These are phyloP conservation scores for Cyphellophora attinorum DNA, from an alignment of 2,329 filamentous ascomycete species.

Conservation along the genomic window DNA sequence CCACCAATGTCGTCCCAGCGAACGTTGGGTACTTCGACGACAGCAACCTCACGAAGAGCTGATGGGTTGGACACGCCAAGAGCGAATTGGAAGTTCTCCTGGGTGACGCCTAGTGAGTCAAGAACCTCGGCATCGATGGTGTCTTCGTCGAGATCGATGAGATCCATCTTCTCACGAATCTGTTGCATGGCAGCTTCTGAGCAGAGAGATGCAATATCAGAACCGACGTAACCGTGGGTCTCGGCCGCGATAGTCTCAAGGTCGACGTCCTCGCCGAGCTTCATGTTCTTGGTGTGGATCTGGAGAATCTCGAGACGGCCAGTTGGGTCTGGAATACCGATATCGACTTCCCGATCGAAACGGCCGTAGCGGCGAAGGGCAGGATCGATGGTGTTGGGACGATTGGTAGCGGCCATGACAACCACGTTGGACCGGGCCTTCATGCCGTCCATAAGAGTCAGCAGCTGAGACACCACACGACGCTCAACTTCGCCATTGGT, in stretches of 20 bases:
- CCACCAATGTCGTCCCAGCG: slow-evolving; percentile 99
- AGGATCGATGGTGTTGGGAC: slow-evolving; percentile 96
- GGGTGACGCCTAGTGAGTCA: slow-evolving; percentile 94
- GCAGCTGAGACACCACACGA: slow-evolving; percentile 92
- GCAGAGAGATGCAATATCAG: slow-evolving; percentile 94
- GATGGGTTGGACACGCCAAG: slow-evolving; percentile 98
- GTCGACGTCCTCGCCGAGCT: slow-evolving; percentile 92
- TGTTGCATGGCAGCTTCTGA: slow-evolving; percentile 99
- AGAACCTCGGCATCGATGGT: slow-evolving; percentile 98
- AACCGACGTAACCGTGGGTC: slow-evolving; percentile 98
- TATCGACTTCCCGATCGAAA: slow-evolving; percentile 98
- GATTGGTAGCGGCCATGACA: slow-evolving; percentile 98
- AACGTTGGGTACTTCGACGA: slow-evolving; percentile 98
- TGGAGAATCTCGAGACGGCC: slow-evolving; percentile 97
- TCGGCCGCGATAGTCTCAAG: slow-evolving; percentile 93
- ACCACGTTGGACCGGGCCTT: slow-evolving; percentile 98
- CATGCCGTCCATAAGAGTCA: slow-evolving; percentile 99
- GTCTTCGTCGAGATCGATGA: slow-evolving; percentile 97
- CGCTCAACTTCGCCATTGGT: slow-evolving; percentile 98
- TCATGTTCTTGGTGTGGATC: slow-evolving; percentile 99
- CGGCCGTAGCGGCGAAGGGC: slow-evolving; percentile 95
- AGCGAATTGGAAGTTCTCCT: slow-evolving; percentile 99
- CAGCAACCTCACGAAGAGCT: slow-evolving; percentile 93
- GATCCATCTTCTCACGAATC: slow-evolving; percentile 99
- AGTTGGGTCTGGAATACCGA: slow-evolving; percentile 94